Evolutionary conservation across 805 yeast species (phyloP).

Genomic region (Lipomyces spencermartinsiae): DNA sequence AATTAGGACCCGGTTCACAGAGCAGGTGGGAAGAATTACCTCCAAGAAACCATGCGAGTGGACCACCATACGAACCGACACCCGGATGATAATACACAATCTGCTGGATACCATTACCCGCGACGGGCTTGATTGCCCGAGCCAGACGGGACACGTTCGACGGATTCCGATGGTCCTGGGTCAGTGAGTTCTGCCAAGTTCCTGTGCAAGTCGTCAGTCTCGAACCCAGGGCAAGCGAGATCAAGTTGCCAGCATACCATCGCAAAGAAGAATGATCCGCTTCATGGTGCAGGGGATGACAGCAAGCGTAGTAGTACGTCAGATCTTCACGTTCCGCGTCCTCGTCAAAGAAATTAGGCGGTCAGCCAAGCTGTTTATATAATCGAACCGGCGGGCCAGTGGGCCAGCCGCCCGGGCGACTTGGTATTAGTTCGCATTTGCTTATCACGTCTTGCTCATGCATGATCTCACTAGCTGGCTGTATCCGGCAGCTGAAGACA

Average conservation of each 20-base stretch:
- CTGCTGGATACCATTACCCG: conserved; percentile 16
- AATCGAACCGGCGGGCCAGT: too few relatives aligned
- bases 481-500: not conserved
- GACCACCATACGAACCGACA: conserved; percentile 13
- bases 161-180: conserved; percentile 9
- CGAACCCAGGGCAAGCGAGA: not conserved
- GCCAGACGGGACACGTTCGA: conserved; percentile 25
- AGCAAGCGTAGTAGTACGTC: too few relatives aligned
- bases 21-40: not conserved
- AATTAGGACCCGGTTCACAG: not conserved
- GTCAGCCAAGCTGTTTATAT: too few relatives aligned
- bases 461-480: not conserved
- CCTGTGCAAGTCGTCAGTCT: conserved; percentile 6
- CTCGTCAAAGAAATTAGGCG: too few relatives aligned
- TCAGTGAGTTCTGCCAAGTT: conserved; percentile 27
- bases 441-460: not conserved
- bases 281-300: conserved; percentile 1
- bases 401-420: not conserved
- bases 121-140: conserved; percentile 17
- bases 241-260: conserved; percentile 1
- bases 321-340: too few relatives aligned
- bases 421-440: too few relatives aligned
- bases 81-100: conserved; percentile 26
- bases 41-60: conserved; percentile 7
- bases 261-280: conserved; percentile 21